Evolutionary conservation across 495 filamentous ascomycete genomes (phyloP), one percentile per base, ranked within the genome.

Genomic region (Talaromyces borbonicus): DNA sequence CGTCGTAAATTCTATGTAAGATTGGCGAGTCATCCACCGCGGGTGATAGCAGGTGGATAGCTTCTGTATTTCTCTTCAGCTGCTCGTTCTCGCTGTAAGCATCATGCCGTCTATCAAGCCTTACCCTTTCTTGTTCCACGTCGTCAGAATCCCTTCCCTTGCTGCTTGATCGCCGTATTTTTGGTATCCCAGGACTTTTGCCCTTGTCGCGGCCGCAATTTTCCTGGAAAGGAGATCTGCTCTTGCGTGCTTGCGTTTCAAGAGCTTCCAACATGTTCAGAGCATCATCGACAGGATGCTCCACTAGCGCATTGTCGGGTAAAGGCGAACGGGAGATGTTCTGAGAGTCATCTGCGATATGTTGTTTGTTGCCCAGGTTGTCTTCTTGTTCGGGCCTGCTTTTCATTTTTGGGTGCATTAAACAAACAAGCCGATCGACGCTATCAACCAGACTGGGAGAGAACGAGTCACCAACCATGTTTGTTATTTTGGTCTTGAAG

Each of bases 331-430:
- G n/a, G n/a, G n/a, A n/a, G 57, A 76, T 74, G 83, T 14, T 59
- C 53, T 16, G 75, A 67, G 80, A 75, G 61, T 90, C 92, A 48
- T 61, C 67, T 44, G 73, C 68, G 26, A 74, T 53, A 62, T 60
- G 20, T 64, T 56, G 8, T 56, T 46, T 12, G 41, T 15, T 49
- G 48, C 1, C 44, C 53, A 23, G 57, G 59, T 16, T 27, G 14
- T n/a, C n/a, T n/a, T 71, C 68, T 36, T 66, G 64, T 16, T 55
- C 49, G 32, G 72, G 60, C 44, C 66, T 56, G 3, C 55, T 54
- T 55, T 85, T 89, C 61, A 85, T 80, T 49, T 84, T 86, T 19
- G 92, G 92, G 58, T 97, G 90, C 80, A 97, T 85, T 4, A 87
- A 86, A 31, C 79, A 68, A 33, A 96, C 80, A 23, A 97, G 65